Evolutionary conservation across 1,284 basidiomycete genomes (phyloP).

Genomic region (Ceratobasidium papillatum): DNA sequence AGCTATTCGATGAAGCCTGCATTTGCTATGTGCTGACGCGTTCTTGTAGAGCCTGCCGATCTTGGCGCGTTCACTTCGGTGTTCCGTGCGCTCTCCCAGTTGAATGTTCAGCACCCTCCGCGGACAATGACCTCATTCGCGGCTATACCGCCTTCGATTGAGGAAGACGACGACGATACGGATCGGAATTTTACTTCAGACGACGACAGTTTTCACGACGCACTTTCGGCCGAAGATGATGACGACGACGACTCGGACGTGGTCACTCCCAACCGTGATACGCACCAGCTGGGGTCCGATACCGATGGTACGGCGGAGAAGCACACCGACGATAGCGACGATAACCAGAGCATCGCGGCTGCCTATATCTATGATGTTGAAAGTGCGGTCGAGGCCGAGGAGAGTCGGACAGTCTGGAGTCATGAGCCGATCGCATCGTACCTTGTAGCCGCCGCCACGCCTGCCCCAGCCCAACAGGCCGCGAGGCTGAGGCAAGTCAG

Average conservation of each 20-base stretch:
- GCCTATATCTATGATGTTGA: constrained; percentile 30
- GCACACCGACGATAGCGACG: constrained; percentile 11
- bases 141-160: background rate
- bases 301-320: constrained; percentile 28
- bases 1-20: constrained; percentile 45
- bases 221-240: constrained; percentile 35
- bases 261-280: constrained; percentile 26
- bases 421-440: constrained; percentile 70
- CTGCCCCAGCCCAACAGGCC: constrained; percentile 47
- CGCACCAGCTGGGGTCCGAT: constrained; percentile 16
- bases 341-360: background rate
- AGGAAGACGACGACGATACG: constrained; percentile 36
- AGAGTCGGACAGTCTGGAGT: constrained; percentile 69
- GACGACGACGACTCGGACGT: constrained; percentile 41
- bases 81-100: constrained; percentile 69
- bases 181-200: constrained; percentile 32
- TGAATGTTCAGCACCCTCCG: constrained; percentile 57
- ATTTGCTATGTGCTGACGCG: background rate
- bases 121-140: constrained; percentile 46
- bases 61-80: constrained; percentile 77
- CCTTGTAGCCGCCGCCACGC: constrained; percentile 49
- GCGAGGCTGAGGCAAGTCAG: constrained; percentile 52
- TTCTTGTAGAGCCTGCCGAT: constrained; percentile 69
- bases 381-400: constrained; percentile 48
- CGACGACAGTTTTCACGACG: constrained; percentile 18